Conservation (phyloP, 352 stramenopile genomes). For the Phytophthora idaei region DNA sequence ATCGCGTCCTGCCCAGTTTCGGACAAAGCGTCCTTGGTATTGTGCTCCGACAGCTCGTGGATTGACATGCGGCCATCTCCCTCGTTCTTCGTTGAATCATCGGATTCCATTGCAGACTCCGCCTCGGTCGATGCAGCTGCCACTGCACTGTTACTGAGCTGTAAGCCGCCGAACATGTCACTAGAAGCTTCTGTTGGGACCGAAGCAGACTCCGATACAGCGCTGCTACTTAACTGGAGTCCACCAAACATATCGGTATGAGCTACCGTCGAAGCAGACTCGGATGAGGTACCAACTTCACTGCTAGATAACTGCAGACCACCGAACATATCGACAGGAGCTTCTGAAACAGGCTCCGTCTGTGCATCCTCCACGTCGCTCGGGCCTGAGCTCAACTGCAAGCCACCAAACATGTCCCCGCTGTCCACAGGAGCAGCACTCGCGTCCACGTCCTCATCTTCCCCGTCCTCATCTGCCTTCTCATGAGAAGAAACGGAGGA, state of each 20-base stretch:
- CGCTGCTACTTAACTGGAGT: slow-evolving; percentile 18
- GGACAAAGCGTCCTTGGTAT: slow-evolving; percentile 5
- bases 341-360: slow-evolving; percentile 9
- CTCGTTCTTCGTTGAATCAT: slow-evolving; percentile 19
- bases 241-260: slow-evolving; percentile 20
- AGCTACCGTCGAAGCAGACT: not conserved
- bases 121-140: slow-evolving; percentile 5
- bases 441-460: slow-evolving; percentile 3
- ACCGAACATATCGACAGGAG: slow-evolving; percentile 26
- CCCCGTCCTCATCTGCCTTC: slow-evolving; percentile 15
- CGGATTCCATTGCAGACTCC: slow-evolving; percentile 1
- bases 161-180: slow-evolving; percentile 18
- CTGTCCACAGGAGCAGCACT: slow-evolving; percentile 13
- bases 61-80: slow-evolving; percentile 56
- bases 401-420: slow-evolving; percentile 27
- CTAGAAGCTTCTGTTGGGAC: slow-evolving; percentile 1
- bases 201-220: not conserved
- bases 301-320: slow-evolving; percentile 25
- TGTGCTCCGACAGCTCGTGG: slow-evolving; percentile 51
- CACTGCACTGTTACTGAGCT: slow-evolving; percentile 20
- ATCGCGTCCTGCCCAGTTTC: slow-evolving; percentile 17
- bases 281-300: slow-evolving; percentile 3
- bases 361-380: not conserved
- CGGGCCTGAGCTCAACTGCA: slow-evolving; percentile 32
- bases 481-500: slow-evolving; percentile 22